Conservation (phyloP, 2,329 filamentous ascomycete species). For the Verticillium longisporum region DNA sequence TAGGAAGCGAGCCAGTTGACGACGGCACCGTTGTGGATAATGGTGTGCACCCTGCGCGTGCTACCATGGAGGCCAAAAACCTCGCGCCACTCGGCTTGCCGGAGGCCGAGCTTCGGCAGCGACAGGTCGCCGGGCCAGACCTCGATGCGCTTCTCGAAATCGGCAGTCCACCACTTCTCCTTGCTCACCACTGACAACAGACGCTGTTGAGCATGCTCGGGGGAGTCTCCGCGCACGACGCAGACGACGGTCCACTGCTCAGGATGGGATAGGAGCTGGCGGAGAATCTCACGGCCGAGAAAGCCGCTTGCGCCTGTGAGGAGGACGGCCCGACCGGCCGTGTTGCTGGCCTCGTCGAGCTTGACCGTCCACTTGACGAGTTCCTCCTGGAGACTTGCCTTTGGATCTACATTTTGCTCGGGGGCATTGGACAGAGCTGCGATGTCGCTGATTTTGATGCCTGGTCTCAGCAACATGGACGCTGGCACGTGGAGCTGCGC, state of each 20-base stretch:
- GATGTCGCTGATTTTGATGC: background rate
- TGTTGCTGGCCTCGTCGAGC: background rate
- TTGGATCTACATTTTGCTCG: background rate
- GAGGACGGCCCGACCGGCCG: background rate
- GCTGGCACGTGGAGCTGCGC: background rate
- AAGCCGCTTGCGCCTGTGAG: slow-evolving; percentile 11
- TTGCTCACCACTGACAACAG: slow-evolving; percentile 5
- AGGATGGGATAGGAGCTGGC: slow-evolving; percentile 1
- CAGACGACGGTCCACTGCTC: slow-evolving; percentile 1
- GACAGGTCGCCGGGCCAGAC: slow-evolving; percentile 8
- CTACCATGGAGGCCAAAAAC: background rate
- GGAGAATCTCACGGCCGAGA: slow-evolving; percentile 9
- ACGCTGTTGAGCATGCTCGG: slow-evolving; percentile 6
- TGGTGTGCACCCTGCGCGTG: background rate
- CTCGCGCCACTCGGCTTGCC: slow-evolving; percentile 2
- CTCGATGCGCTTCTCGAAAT: background rate
- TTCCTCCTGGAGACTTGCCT: background rate
- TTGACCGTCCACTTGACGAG: background rate
- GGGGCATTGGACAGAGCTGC: background rate
- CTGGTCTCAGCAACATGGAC: background rate
- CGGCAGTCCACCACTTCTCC: slow-evolving; percentile 12
- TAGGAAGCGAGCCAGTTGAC: slow-evolving; percentile 9
- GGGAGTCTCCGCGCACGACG: slow-evolving; percentile 7
- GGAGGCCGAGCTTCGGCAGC: slow-evolving; percentile 1
- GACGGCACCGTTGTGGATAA: slow-evolving; percentile 8